Evolutionary conservation across 768 basidiomycete species (phyloP), one percentile per base, ranked within the genome.

Genomic region (Tricholoma saponaceum): DNA sequence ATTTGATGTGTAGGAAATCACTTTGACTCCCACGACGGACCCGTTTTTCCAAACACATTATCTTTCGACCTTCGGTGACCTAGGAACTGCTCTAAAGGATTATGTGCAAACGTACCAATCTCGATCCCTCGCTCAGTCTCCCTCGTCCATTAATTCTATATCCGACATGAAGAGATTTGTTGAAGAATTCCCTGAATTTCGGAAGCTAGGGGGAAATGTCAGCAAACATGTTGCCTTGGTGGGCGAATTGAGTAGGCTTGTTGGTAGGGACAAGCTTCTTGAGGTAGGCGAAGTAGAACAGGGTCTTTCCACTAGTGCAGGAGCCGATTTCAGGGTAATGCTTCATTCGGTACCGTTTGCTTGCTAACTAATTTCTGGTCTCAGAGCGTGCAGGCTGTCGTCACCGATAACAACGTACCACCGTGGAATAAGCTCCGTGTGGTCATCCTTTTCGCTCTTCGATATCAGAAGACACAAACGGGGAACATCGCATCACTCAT

Each of bases 211-310:
- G 1, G 95, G 95, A 8, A 99, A 99, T 69, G 97, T 99, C 28
- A 96, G 93, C 76, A 99, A 98, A 73, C 97, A 98, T 66, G 97
- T 98, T 20, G 92, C 96, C 6, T 74, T 99, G 22, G 97, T 99
- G 0, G 96, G 97, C 12, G 97, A 99, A 69, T 79, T 99, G 59
- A 96, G 94, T 67, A 79, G 96, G 58, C 73, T 98, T 47, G 94
- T 98, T 14, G 90, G 85, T 53, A 76, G 85, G 58, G 89, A 95
- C 66, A 91, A 89, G 66, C 74, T 98, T 46, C 75, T 99, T 56
- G 92, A 92, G 51, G 83, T 95, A 2, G 92, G 92, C 25, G 97
- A 99, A 75, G 83, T 98, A 23, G 97, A 99, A 68, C 97, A 99
- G 72, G 94, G 95, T 30, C 77, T 99, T 56, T 95, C 95, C 0